Percentiles rank a stretch among this genome's conserved stretches.
Conservation (phyloP, 2,329 filamentous ascomycete species). For the Elsinoe australis region DNA sequence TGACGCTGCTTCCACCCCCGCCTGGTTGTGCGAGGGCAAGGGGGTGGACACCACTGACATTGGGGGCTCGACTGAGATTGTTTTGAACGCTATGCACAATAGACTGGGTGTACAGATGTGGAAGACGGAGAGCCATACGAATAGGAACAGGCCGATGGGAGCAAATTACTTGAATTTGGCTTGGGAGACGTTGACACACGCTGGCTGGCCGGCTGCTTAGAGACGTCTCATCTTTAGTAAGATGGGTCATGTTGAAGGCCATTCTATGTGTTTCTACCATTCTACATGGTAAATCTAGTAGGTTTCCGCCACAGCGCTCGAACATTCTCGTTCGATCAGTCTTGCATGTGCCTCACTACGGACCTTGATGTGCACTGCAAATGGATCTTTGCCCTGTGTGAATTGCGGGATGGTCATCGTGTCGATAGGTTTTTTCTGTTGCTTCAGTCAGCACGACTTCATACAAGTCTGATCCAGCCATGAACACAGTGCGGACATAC, state of each 20-base stretch:
- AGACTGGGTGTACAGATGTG: slow-evolving; percentile 2
- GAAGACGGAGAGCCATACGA: slow-evolving; percentile 11
- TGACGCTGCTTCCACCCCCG: not conserved
- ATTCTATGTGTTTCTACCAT: not conserved
- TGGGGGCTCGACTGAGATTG: not conserved
- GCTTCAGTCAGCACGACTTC: too few species aligned
- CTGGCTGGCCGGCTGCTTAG: slow-evolving; percentile 2
- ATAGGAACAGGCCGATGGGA: slow-evolving; percentile 10
- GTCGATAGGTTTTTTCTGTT: slow-evolving; percentile 9
- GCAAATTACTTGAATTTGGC: slow-evolving; percentile 4
- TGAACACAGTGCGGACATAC: not conserved
- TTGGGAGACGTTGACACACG: slow-evolving; percentile 9
- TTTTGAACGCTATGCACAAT: slow-evolving; percentile 10
- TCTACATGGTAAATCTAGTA: not conserved
- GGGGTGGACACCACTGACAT: not conserved
- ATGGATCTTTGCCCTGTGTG: slow-evolving; percentile 3
- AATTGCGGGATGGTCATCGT: slow-evolving; percentile 8
- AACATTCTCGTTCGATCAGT: slow-evolving; percentile 12
- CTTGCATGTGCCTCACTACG: slow-evolving; percentile 8
- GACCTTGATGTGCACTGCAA: slow-evolving; percentile 7
- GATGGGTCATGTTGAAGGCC: too few species aligned
- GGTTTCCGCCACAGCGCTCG: not conserved
- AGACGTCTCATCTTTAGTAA: too few species aligned
- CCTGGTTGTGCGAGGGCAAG: slow-evolving; percentile 4
- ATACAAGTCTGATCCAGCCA: too few species aligned